These are phyloP conservation scores for Blastobotrys attinorum DNA, from an alignment of 805 yeast species.

Conservation along the genomic window DNA sequence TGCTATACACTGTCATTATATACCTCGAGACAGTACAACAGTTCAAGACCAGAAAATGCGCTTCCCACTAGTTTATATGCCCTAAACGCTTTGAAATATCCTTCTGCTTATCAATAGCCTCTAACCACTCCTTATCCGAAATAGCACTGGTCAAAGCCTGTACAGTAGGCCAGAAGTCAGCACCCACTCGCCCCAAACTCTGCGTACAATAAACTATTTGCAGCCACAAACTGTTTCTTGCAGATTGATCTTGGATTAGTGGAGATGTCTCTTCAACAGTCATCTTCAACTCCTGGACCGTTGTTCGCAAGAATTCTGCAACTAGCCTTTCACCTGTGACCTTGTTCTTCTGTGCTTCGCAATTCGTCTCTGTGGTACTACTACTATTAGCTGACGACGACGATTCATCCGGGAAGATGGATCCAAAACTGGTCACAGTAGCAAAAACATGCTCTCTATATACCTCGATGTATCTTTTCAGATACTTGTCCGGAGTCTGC, in stretches of 20 bases:
- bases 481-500: conserved; percentile 48
- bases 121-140: conserved; percentile 36
- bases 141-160: conserved; percentile 20
- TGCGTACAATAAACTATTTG: conserved; percentile 88
- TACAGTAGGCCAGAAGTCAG: conserved; percentile 49
- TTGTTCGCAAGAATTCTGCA: conserved; percentile 23
- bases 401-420: conserved; percentile 48
- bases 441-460: conserved; percentile 77
- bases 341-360: conserved; percentile 17
- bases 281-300: conserved; percentile 19
- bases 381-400: too few relatives aligned
- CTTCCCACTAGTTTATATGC: too few relatives aligned
- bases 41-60: too few relatives aligned
- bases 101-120: conserved; percentile 38
- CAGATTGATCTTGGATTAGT: conserved; percentile 23
- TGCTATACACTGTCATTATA: too few relatives aligned
- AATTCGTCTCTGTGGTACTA: too few relatives aligned
- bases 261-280: conserved; percentile 22
- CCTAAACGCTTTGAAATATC: conserved; percentile 19
- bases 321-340: conserved; percentile 16
- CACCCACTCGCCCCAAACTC: conserved; percentile 63
- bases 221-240: conserved; percentile 56
- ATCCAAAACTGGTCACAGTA: conserved; percentile 56
- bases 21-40: too few relatives aligned
- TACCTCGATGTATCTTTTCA: conserved; percentile 75